Percentiles rank a stretch among this genome's conserved stretches.
These are phyloP conservation scores for Naganishia sp. DNA, from an alignment of 1,284 basidiomycete genomes.

Conservation along the genomic window DNA sequence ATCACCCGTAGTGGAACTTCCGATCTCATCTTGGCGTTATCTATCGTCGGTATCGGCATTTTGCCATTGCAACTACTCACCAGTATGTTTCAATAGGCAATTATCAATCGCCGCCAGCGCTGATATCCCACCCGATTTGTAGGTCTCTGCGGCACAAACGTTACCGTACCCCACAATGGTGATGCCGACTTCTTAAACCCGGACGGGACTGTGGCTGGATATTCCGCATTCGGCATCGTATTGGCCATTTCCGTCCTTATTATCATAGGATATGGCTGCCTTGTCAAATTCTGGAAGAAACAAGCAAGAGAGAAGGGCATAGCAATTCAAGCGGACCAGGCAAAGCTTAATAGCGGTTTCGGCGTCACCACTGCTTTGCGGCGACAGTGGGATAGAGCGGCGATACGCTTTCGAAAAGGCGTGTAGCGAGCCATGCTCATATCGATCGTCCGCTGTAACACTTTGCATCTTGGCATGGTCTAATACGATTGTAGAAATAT, in stretches of 20 bases:
- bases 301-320: conserved; percentile 42
- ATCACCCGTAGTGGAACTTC: conserved; percentile 66
- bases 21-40: conserved; percentile 67
- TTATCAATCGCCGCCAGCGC: background rate
- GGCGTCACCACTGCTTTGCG: conserved; percentile 5
- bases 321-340: conserved; percentile 4
- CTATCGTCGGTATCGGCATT: conserved; percentile 67
- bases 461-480: too few species aligned
- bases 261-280: conserved; percentile 43
- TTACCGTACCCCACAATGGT: conserved; percentile 56
- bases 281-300: conserved; percentile 52
- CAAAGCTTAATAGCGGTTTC: background rate
- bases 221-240: conserved; percentile 48
- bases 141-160: conserved; percentile 69
- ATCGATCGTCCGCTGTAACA: too few species aligned
- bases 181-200: conserved; percentile 39
- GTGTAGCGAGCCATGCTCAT: background rate
- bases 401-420: conserved; percentile 10
- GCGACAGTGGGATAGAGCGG: conserved; percentile 9
- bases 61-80: conserved; percentile 68
- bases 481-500: too few species aligned
- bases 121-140: background rate
- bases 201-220: conserved; percentile 42
- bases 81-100: conserved; percentile 55
- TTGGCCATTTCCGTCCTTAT: conserved; percentile 43